Evolutionary conservation across 768 basidiomycete genomes (phyloP).

Genomic region (Leccinum boreale): DNA sequence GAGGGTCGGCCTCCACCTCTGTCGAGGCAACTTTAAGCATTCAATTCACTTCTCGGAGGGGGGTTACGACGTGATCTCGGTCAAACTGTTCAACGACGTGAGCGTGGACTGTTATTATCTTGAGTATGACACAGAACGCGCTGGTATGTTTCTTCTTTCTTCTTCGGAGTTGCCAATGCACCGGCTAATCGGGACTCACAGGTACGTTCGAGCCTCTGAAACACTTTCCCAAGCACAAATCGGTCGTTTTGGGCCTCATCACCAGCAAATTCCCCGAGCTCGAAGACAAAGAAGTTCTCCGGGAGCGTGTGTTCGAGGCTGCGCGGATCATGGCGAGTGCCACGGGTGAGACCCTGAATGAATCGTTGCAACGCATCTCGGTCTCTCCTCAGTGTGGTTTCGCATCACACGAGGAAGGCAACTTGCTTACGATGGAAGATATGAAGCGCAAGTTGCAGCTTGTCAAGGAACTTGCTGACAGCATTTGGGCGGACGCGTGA

Average conservation of each 20-base stretch:
- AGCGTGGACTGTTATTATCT: constrained; percentile 45
- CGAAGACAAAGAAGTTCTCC: constrained; percentile 34
- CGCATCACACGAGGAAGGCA: neutral
- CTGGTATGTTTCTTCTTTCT: constrained; percentile 27
- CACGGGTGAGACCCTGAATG: neutral
- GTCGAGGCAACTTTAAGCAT: constrained; percentile 36
- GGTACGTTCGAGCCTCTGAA: constrained; percentile 34
- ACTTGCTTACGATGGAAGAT: neutral
- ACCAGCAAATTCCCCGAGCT: constrained; percentile 43
- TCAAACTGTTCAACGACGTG: constrained; percentile 42
- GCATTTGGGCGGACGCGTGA: neutral
- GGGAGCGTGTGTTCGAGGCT: neutral
- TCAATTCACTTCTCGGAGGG: constrained; percentile 44
- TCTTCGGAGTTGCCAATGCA: neutral
- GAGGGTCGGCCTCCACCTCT: constrained; percentile 42
- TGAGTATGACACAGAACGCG: constrained; percentile 47
- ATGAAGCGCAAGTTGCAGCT: neutral
- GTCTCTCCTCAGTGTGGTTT: neutral
- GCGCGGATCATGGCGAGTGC: neutral
- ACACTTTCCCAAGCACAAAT: constrained; percentile 35
- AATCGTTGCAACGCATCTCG: neutral
- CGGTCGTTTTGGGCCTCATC: constrained; percentile 41
- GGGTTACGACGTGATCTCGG: constrained; percentile 43
- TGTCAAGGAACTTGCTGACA: neutral
- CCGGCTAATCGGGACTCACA: neutral